Base-by-base conservation (phyloP, 805 yeast species). In the Lipomyces lipofer region DNA sequence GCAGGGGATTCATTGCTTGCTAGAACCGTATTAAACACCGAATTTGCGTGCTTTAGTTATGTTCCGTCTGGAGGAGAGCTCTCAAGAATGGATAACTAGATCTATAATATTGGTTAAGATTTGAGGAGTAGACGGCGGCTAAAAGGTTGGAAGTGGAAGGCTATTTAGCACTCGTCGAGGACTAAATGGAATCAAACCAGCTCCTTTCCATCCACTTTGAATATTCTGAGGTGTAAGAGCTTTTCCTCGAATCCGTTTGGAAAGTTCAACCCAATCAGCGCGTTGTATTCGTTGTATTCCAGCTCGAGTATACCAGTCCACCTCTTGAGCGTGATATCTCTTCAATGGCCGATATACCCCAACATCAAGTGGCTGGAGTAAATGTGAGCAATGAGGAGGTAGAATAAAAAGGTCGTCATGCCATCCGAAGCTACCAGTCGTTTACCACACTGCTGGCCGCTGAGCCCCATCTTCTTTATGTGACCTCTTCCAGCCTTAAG, bases 101-200 rank as follows among this genome's bases (percentile, higher is more conserved):
- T 33, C 38, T 10, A 33, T n/a, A 1, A 33, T 40, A 17, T 40
- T 40, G 15, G 44, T 33, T 33, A 19, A 33, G 38, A n/a, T 33
- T 33, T 33, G 19, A 33, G 38, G 38, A 33, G 15, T 33, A 33
- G 10, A 33, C 8, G 38, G 38, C 38, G 38, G 38, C 38, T n/a
- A 15, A 0, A 1, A 19, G 7, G 38, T 19, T 33, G 38, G 38
- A 33, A 33, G 38, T n/a, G 38, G 38, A 33, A 3, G 38, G 38
- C 38, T n/a, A 33, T 33, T n/a, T 33, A 33, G 17, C 38, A 13
- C 38, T 33, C 38, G 21, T n/a, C 38, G 38, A n/a, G 21, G 38
- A 33, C n/a, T n/a, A 33, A 33, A 33, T 33, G 38, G 38, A 33
- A 33, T n/a, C 38, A 33, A 33, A 33, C 38, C 38, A 33, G 38